phyloP scores from a whole-genome alignment of 2,329 filamentous ascomycete genomes.

The Ophiocordyceps polyrhachis-furcata region DNA sequence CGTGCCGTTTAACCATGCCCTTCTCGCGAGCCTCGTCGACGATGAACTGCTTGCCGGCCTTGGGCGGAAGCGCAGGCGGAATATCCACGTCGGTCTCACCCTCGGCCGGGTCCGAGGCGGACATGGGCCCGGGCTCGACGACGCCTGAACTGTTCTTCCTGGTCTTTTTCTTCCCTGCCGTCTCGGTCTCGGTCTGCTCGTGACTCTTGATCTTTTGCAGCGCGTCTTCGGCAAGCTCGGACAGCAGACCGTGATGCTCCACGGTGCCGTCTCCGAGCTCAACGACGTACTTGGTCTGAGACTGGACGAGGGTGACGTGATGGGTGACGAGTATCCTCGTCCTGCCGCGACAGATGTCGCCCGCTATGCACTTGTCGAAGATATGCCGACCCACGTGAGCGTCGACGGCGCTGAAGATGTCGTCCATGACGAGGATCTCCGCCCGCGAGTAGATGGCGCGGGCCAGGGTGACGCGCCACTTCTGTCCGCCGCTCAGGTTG shows the following conservation, averaged over 20 bases:
- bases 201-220: conserved; percentile 38
- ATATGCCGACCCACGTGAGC: conserved; percentile 65
- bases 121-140: conserved; percentile 35
- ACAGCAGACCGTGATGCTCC: conserved; percentile 42
- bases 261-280: conserved; percentile 52
- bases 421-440: conserved; percentile 59
- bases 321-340: conserved; percentile 70
- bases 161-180: conserved; percentile 27
- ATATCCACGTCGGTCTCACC: conserved; percentile 16
- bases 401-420: conserved; percentile 71
- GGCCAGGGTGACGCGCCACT: conserved; percentile 66
- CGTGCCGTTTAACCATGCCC: conserved; percentile 45
- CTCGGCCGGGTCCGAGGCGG: conserved; percentile 20
- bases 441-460: conserved; percentile 64
- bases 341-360: conserved; percentile 47
- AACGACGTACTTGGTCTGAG: conserved; percentile 55
- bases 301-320: conserved; percentile 52
- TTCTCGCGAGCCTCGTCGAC: conserved; percentile 57
- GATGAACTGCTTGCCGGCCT: conserved; percentile 49
- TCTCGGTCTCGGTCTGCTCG: conserved; percentile 26
- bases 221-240: conserved; percentile 39
- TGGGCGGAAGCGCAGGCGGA: conserved; percentile 30
- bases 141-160: conserved; percentile 21
- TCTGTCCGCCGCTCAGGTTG: conserved; percentile 67
- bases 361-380: conserved; percentile 57